Conservation (phyloP, 129 eudicot species). For the Mikania micrantha region DNA sequence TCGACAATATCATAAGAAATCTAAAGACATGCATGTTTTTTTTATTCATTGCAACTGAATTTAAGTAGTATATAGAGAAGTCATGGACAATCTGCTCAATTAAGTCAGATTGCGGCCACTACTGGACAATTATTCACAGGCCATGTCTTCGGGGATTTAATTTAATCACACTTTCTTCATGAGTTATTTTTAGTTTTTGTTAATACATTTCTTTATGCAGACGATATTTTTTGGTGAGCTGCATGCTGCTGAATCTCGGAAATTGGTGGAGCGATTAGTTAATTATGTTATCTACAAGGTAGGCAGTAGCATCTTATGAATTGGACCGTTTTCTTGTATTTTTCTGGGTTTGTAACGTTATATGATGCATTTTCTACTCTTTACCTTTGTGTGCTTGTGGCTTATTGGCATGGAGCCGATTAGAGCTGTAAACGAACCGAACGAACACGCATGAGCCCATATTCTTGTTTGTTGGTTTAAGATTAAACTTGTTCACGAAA, state of each 20-base stretch:
- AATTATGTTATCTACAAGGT: constrained; percentile 81
- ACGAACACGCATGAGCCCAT: no score
- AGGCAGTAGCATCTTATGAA: constrained; percentile 5
- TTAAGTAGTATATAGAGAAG: neutral
- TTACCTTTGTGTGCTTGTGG: neutral
- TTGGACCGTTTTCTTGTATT: constrained; percentile 13
- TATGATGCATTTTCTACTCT: neutral
- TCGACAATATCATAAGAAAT: constrained; percentile 78
- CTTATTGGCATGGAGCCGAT: no score
- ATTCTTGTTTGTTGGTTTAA: no score
- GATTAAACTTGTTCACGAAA: no score
- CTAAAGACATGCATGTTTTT: constrained; percentile 50
- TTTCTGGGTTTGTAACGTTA: constrained; percentile 13
- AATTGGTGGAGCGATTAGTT: constrained; percentile 59
- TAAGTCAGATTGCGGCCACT: neutral
- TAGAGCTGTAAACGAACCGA: no score
- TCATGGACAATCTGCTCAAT: neutral
- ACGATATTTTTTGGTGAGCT: constrained; percentile 66
- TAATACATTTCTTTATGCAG: constrained; percentile 31
- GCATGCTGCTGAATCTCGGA: constrained; percentile 58
- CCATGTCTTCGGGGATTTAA: neutral
- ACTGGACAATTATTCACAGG: neutral
- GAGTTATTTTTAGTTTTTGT: neutral
- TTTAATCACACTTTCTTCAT: no score
- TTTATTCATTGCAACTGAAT: constrained; percentile 6